Percentiles rank a stretch among this genome's conserved stretches.
phyloP scores from a whole-genome alignment of 2,329 filamentous ascomycete species.

The Trichoderma asperellum region DNA sequence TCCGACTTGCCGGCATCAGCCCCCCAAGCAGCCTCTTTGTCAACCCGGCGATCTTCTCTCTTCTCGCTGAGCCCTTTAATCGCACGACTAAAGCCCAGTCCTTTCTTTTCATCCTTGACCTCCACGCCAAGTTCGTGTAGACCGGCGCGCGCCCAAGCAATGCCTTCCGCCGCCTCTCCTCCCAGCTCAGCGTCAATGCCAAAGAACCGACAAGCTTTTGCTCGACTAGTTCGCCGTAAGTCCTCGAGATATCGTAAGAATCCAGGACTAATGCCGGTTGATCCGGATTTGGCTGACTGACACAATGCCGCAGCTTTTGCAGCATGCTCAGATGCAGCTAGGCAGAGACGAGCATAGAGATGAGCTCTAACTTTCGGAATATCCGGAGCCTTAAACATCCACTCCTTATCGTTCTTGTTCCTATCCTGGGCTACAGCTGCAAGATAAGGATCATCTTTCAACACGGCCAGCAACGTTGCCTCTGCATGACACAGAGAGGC shows the following conservation, averaged over 20 bases:
- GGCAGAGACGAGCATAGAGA: conserved; percentile 83
- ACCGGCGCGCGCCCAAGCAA: conserved; percentile 84
- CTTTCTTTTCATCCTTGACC: conserved; percentile 54
- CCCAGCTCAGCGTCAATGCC: conserved; percentile 85
- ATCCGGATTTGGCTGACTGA: conserved; percentile 43
- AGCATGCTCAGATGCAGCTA: conserved; percentile 87
- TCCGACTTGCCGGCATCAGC: conserved; percentile 83
- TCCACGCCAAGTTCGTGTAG: conserved; percentile 73
- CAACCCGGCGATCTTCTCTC: conserved; percentile 77
- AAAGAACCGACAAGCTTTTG: conserved; percentile 87
- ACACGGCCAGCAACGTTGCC: conserved; percentile 83
- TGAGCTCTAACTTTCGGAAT: conserved; percentile 88
- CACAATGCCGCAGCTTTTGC: conserved; percentile 66
- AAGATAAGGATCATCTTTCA: conserved; percentile 95
- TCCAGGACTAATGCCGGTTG: conserved; percentile 63
- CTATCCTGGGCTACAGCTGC: conserved; percentile 78
- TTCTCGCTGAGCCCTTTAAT: conserved; percentile 77
- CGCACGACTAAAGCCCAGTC: conserved; percentile 63
- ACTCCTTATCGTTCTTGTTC: conserved; percentile 84
- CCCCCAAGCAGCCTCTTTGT: conserved; percentile 75
- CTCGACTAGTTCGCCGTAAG: conserved; percentile 73
- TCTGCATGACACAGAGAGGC: conserved; percentile 77
- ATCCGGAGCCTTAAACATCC: conserved; percentile 92
- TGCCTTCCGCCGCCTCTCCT: conserved; percentile 79
- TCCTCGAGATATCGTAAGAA: conserved; percentile 77